Conservation (phyloP, 2,329 filamentous ascomycete genomes). For the Cercospora citrullina region DNA sequence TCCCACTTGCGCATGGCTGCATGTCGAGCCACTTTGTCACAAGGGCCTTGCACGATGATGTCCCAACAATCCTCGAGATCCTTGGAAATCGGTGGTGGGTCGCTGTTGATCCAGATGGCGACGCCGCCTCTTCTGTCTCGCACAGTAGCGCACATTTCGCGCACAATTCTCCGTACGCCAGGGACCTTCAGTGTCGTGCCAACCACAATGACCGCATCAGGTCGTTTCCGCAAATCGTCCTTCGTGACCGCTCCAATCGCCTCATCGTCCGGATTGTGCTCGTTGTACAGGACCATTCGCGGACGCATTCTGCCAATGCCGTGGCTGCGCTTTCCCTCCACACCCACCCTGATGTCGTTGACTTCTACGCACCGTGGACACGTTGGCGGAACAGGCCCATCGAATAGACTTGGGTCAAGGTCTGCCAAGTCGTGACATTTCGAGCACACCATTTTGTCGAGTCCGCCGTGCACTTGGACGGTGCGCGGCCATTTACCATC, state of each 20-base stretch:
- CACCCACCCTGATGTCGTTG: conserved; percentile 72
- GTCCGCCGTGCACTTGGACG: conserved; percentile 87
- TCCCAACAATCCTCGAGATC: conserved; percentile 95
- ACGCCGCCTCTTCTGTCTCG: conserved; percentile 72
- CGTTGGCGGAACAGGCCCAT: conserved; percentile 77
- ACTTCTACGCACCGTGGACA: conserved; percentile 73
- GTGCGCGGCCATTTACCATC: conserved; percentile 93
- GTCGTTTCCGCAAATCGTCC: conserved; percentile 79
- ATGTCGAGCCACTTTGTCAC: conserved; percentile 79
- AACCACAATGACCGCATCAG: conserved; percentile 90
- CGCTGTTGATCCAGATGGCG: conserved; percentile 92
- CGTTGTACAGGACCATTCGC: conserved; percentile 95
- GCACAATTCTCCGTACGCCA: conserved; percentile 83
- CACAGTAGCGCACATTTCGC: conserved; percentile 87
- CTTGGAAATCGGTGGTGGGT: conserved; percentile 75
- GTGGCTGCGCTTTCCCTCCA: conserved; percentile 85
- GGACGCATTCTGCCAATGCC: conserved; percentile 87
- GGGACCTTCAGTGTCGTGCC: conserved; percentile 95
- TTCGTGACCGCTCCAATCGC: conserved; percentile 89
- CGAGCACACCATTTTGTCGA: conserved; percentile 95
- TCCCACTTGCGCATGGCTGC: conserved; percentile 63
- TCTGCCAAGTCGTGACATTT: conserved; percentile 79
- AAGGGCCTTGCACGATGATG: conserved; percentile 80
- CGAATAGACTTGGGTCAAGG: conserved; percentile 77
- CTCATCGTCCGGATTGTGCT: conserved; percentile 93